Conservation (phyloP, 768 basidiomycete genomes). For the Tephrocybe rancida region DNA sequence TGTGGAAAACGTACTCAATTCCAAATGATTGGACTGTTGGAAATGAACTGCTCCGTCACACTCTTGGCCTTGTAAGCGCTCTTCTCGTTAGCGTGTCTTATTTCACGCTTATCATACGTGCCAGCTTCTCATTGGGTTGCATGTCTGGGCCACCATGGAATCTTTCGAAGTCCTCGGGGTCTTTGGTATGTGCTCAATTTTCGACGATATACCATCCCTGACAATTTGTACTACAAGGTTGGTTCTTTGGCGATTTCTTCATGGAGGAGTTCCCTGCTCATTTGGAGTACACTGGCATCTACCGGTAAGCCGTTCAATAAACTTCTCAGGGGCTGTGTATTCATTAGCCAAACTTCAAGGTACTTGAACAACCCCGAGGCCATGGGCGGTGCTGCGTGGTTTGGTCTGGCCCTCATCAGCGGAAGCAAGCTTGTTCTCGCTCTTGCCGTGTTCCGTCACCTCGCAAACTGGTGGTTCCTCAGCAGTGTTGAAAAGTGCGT, state of each 20-base stretch:
- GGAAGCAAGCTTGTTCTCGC: conserved; percentile 89
- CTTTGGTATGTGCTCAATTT: conserved; percentile 61
- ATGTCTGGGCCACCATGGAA: conserved; percentile 89
- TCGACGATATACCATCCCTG: background rate
- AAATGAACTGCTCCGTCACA: conserved; percentile 84
- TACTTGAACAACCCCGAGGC: conserved; percentile 96
- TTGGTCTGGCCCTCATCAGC: conserved; percentile 90
- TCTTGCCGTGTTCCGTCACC: conserved; percentile 81
- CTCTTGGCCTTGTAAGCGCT: conserved; percentile 75
- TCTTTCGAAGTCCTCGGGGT: conserved; percentile 92
- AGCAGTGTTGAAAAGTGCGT: conserved; percentile 87
- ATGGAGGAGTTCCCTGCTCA: conserved; percentile 90
- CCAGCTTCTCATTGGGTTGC: conserved; percentile 82
- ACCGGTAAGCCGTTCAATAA: conserved; percentile 56
- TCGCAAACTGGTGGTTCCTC: conserved; percentile 97
- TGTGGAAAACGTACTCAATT: conserved; percentile 87
- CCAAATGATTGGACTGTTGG: conserved; percentile 88
- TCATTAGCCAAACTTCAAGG: conserved; percentile 38
- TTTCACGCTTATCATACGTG: conserved; percentile 9
- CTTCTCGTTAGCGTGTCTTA: background rate
- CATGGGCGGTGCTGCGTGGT: conserved; percentile 94
- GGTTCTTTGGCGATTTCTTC: conserved; percentile 99
- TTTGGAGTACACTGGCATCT: conserved; percentile 96
- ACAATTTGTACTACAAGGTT: conserved; percentile 53
- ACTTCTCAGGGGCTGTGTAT: background rate